Percentiles rank a stretch among this genome's conserved stretches.
Conservation (phyloP, 2,329 filamentous ascomycete genomes). For the Tolypocladium ovalisporum region DNA sequence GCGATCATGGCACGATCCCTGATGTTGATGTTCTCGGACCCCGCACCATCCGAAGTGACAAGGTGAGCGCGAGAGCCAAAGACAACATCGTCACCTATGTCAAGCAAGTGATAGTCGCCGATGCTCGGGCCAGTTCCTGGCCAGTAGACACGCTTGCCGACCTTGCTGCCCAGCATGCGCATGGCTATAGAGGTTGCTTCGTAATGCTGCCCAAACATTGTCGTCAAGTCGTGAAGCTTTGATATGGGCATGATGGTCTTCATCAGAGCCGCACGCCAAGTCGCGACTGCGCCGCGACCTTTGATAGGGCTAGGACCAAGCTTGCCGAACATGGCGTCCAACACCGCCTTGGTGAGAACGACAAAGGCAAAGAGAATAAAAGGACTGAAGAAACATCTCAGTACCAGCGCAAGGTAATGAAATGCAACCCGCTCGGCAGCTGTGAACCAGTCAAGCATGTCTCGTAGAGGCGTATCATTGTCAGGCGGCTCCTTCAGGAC, state of each 20-base stretch:
- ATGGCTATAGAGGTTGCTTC: conserved; percentile 40
- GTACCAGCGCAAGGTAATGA: conserved; percentile 36
- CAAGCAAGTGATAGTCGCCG: conserved; percentile 41
- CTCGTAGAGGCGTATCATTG: conserved; percentile 23
- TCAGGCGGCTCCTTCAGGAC: conserved; percentile 24
- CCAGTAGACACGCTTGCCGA: conserved; percentile 45
- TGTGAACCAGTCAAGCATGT: conserved; percentile 38
- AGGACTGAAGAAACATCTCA: conserved; percentile 28
- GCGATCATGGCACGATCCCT: conserved; percentile 42
- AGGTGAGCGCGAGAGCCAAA: conserved; percentile 45
- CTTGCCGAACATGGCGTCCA: conserved; percentile 29
- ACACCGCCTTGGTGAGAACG: conserved; percentile 24
- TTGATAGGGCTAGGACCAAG: conserved; percentile 19
- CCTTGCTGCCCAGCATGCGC: conserved; percentile 37
- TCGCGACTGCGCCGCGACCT: conserved; percentile 22
- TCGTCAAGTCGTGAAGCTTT: conserved; percentile 35
- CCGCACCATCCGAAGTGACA: conserved; percentile 38
- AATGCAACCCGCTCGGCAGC: conserved; percentile 32
- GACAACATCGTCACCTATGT: conserved; percentile 48
- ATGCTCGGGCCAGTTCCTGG: conserved; percentile 43
- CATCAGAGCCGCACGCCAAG: conserved; percentile 33
- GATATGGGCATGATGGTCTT: conserved; percentile 31
- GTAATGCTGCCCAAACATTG: conserved; percentile 43
- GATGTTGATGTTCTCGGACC: conserved; percentile 36
- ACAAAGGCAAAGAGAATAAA: conserved; percentile 32